phyloP scores from a whole-genome alignment of 345 rosid genomes.

The Rhizophora apiculata region DNA sequence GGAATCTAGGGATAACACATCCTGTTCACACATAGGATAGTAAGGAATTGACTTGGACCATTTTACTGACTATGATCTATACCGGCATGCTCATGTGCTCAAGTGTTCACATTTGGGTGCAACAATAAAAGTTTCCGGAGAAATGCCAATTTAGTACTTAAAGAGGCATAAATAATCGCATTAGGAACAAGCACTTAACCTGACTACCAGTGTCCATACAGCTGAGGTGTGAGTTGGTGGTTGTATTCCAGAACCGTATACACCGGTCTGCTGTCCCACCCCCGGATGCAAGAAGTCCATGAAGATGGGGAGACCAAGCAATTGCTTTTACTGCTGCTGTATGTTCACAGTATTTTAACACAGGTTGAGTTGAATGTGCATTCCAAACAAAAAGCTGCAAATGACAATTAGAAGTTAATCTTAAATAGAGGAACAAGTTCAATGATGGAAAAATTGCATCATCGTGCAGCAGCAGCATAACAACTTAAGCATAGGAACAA shows the following conservation, averaged over 20 bases:
- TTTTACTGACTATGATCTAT: too few relatives aligned
- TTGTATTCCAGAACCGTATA: conserved; percentile 97
- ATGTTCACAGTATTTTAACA: conserved; percentile 85
- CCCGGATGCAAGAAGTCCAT: conserved; percentile 98
- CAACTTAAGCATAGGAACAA: background rate
- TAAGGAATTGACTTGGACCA: too few relatives aligned
- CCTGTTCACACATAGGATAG: too few relatives aligned
- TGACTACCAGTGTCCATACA: conserved; percentile 96
- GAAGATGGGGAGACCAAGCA: conserved; percentile 99
- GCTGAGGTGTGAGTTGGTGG: conserved; percentile 79
- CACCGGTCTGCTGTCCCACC: conserved; percentile 98
- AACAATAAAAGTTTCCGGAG: too few relatives aligned
- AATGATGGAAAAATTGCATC: background rate
- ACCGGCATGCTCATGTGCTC: too few relatives aligned
- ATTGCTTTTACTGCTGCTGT: conserved; percentile 99
- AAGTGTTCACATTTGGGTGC: too few relatives aligned
- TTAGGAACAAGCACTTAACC: conserved; percentile 33
- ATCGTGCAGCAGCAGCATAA: conserved; percentile 3
- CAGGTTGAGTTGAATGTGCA: conserved; percentile 90
- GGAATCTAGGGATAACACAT: too few relatives aligned
- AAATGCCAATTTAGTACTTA: too few relatives aligned
- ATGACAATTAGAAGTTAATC: conserved; percentile 18
- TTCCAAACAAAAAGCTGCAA: conserved; percentile 97
- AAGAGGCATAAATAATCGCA: background rate
- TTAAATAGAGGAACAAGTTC: background rate